Evolutionary conservation across 192 early-diverging fungal genomes (phyloP).

Genomic region (Coemansia sp.): DNA sequence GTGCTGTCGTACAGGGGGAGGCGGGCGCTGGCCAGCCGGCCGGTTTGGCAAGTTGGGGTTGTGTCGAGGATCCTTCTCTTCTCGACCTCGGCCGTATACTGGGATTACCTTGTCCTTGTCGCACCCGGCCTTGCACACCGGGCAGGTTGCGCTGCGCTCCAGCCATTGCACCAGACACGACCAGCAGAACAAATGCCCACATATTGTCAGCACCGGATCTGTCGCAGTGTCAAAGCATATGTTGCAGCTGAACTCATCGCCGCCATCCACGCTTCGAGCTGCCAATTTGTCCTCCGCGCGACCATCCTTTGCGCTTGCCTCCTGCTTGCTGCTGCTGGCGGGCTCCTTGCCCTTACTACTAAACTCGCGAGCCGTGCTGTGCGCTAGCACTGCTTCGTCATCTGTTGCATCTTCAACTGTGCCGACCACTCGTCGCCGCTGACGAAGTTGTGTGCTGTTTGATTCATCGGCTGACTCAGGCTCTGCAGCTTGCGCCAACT

Average conservation of each 20-base stretch:
- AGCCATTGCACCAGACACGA: constrained; percentile 75
- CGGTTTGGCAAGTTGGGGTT: constrained; percentile 61
- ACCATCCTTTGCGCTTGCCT: not conserved
- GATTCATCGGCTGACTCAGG: not conserved
- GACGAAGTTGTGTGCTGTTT: not conserved
- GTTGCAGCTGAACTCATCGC: constrained; percentile 51
- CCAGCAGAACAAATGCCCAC: constrained; percentile 81
- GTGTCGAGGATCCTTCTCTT: constrained; percentile 67
- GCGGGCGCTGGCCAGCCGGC: constrained; percentile 76
- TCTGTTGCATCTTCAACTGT: not conserved
- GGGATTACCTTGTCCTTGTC: constrained; percentile 82
- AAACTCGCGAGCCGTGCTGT: not conserved
- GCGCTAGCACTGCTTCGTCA: not conserved
- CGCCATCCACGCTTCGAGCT: not conserved
- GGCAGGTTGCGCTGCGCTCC: constrained; percentile 73
- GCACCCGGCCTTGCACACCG: constrained; percentile 83
- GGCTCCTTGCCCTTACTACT: constrained; percentile 2
- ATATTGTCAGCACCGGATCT: constrained; percentile 72
- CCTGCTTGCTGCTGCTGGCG: not conserved
- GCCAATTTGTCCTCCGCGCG: not conserved
- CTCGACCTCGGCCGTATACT: constrained; percentile 75
- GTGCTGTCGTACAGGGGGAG: constrained; percentile 63
- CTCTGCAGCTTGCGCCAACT: not conserved
- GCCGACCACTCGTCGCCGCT: not conserved
- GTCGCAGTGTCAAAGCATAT: constrained; percentile 72